Conservation (phyloP, 78 protist species). For the Dictyostelium capitatum region DNA sequence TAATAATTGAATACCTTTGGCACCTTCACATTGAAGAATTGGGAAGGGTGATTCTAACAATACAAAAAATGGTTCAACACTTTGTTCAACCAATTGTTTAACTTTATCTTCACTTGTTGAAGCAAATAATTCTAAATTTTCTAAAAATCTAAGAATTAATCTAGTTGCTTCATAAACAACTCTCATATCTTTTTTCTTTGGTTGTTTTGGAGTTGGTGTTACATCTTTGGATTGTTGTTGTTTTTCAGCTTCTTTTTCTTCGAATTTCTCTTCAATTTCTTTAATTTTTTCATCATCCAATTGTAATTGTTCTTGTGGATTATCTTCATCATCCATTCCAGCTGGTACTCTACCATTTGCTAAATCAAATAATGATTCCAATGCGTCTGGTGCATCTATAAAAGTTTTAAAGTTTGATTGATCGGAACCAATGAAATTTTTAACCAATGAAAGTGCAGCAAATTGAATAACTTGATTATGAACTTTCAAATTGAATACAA, state of each 20-base stretch:
- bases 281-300: conserved; percentile 31
- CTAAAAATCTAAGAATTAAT: conserved; percentile 30
- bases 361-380: conserved; percentile 25
- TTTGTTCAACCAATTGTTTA: not conserved
- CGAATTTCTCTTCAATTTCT: conserved; percentile 8
- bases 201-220: not conserved
- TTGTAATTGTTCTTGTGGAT: not conserved
- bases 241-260: conserved; percentile 1
- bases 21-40: conserved; percentile 41
- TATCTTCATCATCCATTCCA: conserved; percentile 19
- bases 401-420: conserved; percentile 19
- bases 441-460: conserved; percentile 31
- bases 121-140: not conserved
- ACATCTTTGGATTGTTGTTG: not conserved
- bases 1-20: conserved; percentile 1
- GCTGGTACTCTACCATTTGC: conserved; percentile 56
- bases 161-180: conserved; percentile 55
- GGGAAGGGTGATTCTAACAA: conserved; percentile 29
- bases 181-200: conserved; percentile 47
- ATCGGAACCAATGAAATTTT: conserved; percentile 32
- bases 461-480: conserved; percentile 72
- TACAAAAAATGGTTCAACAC: conserved; percentile 34
- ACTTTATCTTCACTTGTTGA: not conserved
- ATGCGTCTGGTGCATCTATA: not conserved
- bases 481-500: conserved; percentile 35